Evolutionary conservation across 148 eudicot species (phyloP).

Genomic region (Linanthus parryae): DNA sequence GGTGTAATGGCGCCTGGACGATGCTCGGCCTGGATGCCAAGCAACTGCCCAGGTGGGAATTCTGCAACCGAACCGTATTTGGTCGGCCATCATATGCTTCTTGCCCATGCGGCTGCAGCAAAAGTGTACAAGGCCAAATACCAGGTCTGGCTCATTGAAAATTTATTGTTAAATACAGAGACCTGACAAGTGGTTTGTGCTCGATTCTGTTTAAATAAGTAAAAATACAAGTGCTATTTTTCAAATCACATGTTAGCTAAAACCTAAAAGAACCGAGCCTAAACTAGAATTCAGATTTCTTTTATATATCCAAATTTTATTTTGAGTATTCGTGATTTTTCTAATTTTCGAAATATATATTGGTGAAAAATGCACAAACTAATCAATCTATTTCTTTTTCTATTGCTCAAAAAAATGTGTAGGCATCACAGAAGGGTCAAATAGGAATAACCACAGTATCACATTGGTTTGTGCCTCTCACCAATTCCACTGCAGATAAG

Average conservation of each 20-base stretch:
- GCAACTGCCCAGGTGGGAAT: background rate
- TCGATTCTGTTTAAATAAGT: too few species aligned
- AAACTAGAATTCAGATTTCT: background rate
- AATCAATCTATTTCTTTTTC: too few species aligned
- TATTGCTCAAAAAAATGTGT: too few species aligned
- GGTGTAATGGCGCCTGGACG: constrained; percentile 2
- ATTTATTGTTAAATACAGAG: background rate
- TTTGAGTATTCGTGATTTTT: background rate
- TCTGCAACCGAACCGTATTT: constrained; percentile 9
- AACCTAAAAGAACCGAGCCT: background rate
- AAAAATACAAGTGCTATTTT: too few species aligned
- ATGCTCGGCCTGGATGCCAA: constrained; percentile 1
- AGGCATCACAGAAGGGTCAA: background rate
- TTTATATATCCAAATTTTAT: background rate
- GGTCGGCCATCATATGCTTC: constrained; percentile 16
- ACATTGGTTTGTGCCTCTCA: background rate
- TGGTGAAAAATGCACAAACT: too few species aligned
- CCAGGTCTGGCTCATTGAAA: constrained; percentile 2
- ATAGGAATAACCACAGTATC: constrained; percentile 7
- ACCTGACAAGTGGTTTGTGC: background rate
- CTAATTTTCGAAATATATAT: too few species aligned
- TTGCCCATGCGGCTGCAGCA: constrained; percentile 15
- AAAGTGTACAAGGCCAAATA: constrained; percentile 12
- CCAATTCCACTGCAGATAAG: background rate
- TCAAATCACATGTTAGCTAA: background rate